Evolutionary conservation across 129 eudicot species (phyloP), one percentile per base, ranked within the genome.

Genomic region (Flaveria sonorensis): DNA sequence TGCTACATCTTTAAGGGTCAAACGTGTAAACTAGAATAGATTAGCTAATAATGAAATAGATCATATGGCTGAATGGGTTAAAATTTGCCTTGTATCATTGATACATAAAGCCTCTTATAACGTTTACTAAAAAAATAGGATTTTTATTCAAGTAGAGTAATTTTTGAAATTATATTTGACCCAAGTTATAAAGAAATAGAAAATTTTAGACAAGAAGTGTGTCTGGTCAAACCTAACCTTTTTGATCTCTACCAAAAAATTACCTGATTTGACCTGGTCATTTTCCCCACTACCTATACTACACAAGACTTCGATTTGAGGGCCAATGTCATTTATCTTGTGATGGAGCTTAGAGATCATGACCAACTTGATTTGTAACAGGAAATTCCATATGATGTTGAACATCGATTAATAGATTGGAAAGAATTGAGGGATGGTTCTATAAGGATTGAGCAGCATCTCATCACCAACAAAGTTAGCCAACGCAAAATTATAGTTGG

Each of bases 301-400:
- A 3, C 51, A n/a, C 24, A 39, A 36, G 26, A 9, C 51, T 66
- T 66, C 18, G 3, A 40, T 36, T n/a, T 39, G 28, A 39, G 51
- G 40, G 71, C 71, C 7, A 66, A 32, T 40, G 51, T 10, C 40
- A 66, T 63, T 63, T n/a, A 18, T 16, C 15, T 20, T 70, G 48
- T 12, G 2, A 42, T 48, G 68, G 70, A 64, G 76, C 28, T 68
- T 59, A 26, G 48, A 68, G 6, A 12, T 9, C n/a, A 10, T 30
- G 36, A 28, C 50, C 61, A 73, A 24, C 70, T 23, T 66, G 20
- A 77, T 46, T 13, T 72, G 53, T 61, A 69, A 75, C 88, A 93
- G 98, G 98, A 93, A 79, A 84, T 93, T 73, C 97, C 98, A 24
- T 91, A 93, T 79, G 89, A 76, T 77, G 78, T 93, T 84, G 97